Base-by-base conservation (phyloP, 805 yeast genomes). In the Barnettozyma pratensis region DNA sequence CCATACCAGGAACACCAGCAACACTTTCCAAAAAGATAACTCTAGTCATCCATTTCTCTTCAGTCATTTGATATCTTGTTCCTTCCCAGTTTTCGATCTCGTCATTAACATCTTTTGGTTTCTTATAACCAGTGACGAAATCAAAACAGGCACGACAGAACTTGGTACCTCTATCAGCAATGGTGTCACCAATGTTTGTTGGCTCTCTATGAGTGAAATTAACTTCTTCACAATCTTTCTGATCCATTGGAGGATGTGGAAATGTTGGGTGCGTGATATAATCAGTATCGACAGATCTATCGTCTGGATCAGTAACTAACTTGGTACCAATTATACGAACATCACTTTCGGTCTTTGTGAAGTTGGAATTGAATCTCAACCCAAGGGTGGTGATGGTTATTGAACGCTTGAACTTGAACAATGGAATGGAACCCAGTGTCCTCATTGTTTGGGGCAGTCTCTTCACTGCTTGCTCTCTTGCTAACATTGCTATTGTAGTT, bases 1-100 rank as follows among this genome's bases (percentile, higher is more conserved):
- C 85, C 73, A 82, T 77, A 9, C 91, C 90, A 1, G 91, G 91
- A n/a, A 84, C 87, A 7, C 88, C 90, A 5, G 91, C 91, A 48
- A 85, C 73, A 51, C 82, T 75, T 63, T 84, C 91, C 55, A 84
- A 71, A 56, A 85, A 82, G 37, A 85, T 77, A 48, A 76, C 66
- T 46, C 85, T 63, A 6, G 80, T 76, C 49, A 85, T 56, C 90
- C 90, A 85, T 58, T 80, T 79, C 46, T 69, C 71, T 28, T 76
- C 77, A 5, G 84, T 79, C 86, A 84, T 79, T 45, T 69, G 69
- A 53, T 71, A 75, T 43, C 76, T 57, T 29, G 62, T 61, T 44
- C 66, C 68, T 41, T 62, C 59, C 40, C 68, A 65, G 32, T 63
- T 52, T 28, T 59, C 52, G 31, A 64, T 63, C 3, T 60, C 53